These are phyloP conservation scores for Fusarium neocosmosporiellum DNA, from an alignment of 2,329 filamentous ascomycete genomes.

Conservation along the genomic window DNA sequence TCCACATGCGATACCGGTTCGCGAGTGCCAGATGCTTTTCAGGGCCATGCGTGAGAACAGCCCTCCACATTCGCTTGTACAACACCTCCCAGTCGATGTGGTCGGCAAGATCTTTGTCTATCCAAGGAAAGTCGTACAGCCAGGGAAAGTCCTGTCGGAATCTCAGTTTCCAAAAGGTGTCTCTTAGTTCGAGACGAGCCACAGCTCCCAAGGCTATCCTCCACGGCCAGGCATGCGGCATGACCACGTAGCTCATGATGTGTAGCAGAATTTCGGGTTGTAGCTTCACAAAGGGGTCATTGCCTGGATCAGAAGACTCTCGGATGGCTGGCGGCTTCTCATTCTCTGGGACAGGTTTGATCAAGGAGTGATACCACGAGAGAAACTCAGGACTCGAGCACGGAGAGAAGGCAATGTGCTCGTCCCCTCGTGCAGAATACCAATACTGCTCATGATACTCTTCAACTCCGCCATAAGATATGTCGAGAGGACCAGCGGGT, in stretches of 20 bases:
- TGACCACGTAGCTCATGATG: neutral
- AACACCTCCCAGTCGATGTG: neutral
- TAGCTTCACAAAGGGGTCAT: neutral
- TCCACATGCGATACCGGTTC: neutral
- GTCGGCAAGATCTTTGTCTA: neutral
- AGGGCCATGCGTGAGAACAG: neutral
- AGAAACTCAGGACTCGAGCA: neutral
- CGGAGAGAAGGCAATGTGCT: neutral
- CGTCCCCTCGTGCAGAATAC: neutral
- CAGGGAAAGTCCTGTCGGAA: neutral
- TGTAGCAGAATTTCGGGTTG: neutral
- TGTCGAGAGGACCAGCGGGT: neutral
- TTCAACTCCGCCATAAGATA: neutral
- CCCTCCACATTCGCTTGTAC: neutral
- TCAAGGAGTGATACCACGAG: neutral
- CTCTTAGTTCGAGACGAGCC: neutral
- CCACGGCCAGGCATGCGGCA: neutral
- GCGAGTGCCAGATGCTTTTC: neutral
- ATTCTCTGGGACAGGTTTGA: neutral
- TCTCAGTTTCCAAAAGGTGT: neutral
- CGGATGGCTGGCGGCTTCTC: neutral
- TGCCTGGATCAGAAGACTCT: neutral
- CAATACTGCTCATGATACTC: neutral
- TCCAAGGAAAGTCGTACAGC: neutral
- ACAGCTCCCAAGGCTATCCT: neutral